A percentile compares a stretch with the other conserved stretches of the same genome.
Conservation (phyloP, 805 yeast species). For the Maudiozyma serrabonitensis region DNA sequence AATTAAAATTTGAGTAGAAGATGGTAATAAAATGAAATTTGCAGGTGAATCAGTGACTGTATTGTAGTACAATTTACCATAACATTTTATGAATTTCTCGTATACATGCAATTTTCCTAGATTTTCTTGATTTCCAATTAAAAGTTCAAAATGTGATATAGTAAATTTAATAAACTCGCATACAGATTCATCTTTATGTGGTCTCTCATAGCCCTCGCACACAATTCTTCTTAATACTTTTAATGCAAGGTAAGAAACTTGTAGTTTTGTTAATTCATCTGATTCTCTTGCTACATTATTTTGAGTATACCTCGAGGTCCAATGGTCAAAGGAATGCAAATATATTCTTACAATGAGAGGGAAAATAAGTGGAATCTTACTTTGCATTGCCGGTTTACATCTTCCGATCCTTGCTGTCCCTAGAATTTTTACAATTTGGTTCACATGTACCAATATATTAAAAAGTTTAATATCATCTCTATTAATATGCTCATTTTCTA, state of each 20-base stretch:
- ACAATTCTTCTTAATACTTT: conserved; percentile 67
- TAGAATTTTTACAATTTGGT: conserved; percentile 68
- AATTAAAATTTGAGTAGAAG: conserved; percentile 50
- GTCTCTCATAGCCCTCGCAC: conserved; percentile 66
- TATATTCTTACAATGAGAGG: conserved; percentile 55
- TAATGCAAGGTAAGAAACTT: conserved; percentile 66
- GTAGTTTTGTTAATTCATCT: conserved; percentile 42
- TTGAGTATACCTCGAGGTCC: conserved; percentile 34
- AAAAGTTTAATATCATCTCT: conserved; percentile 45
- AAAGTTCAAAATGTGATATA: conserved; percentile 48
- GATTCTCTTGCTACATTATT: conserved; percentile 18
- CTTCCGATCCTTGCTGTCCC: conserved; percentile 76
- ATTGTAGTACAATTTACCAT: conserved; percentile 62
- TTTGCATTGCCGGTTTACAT: conserved; percentile 67
- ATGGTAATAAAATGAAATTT: conserved; percentile 59
- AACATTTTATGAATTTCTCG: conserved; percentile 65
- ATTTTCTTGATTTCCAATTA: conserved; percentile 47
- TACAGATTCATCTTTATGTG: conserved; percentile 47
- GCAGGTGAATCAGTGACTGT: conserved; percentile 55
- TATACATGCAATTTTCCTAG: conserved; percentile 33
- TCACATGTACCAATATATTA: conserved; percentile 56
- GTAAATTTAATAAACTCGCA: conserved; percentile 50
- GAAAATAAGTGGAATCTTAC: conserved; percentile 54
- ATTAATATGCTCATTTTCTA: conserved; percentile 36
- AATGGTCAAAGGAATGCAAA: conserved; percentile 46